These are phyloP conservation scores for Pseudisothecium myosuroides DNA, from an alignment of 225 moss, liverwort and hornwort genomes.

Conservation along the genomic window DNA sequence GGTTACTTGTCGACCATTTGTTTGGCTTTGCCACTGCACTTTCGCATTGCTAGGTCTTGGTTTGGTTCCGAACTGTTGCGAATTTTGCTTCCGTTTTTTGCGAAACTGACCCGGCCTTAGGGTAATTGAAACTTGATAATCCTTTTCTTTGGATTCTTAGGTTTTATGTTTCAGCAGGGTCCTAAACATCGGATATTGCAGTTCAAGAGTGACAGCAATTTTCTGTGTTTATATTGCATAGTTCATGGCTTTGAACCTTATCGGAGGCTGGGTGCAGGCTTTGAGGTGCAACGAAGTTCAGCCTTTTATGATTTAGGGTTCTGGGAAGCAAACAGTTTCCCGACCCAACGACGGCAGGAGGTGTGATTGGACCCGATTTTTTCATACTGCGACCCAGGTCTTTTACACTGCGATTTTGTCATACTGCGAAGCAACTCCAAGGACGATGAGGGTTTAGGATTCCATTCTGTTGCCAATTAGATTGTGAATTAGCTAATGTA, in stretches of 20 bases:
- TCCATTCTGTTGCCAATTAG: too few species aligned
- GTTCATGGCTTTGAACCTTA: background rate
- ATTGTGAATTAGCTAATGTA: too few species aligned
- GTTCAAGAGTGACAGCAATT: background rate
- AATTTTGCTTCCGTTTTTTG: background rate
- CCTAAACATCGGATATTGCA: background rate
- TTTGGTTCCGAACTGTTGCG: background rate
- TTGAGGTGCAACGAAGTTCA: background rate
- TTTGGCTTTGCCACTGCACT: background rate
- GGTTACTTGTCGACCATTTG: background rate
- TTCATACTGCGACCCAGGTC: too few species aligned
- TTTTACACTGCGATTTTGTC: too few species aligned
- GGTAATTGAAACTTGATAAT: background rate
- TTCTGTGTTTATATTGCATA: background rate
- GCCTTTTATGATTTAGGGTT: background rate
- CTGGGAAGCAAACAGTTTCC: background rate
- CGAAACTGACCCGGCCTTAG: too few species aligned
- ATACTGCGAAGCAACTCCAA: too few species aligned
- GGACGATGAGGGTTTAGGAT: too few species aligned
- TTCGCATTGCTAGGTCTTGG: background rate
- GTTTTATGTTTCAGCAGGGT: background rate
- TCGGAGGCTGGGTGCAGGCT: background rate
- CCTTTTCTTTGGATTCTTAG: background rate
- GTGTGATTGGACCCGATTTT: too few species aligned
- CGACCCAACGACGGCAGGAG: too few species aligned